phyloP scores from a whole-genome alignment of 139 green algal genomes.

The Coccomyxa sp. region DNA sequence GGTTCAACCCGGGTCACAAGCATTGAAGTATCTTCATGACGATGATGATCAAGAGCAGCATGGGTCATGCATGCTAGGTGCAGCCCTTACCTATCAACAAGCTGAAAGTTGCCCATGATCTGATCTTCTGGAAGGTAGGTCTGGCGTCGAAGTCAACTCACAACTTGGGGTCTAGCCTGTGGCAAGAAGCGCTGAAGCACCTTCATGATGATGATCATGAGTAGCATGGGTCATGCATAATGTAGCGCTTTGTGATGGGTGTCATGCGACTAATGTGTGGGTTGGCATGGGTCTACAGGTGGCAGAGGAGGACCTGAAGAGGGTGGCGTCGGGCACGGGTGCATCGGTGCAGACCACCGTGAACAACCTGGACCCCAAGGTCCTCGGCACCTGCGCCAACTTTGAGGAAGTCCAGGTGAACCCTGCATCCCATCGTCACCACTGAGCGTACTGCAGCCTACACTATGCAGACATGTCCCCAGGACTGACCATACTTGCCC shows the following conservation, averaged over 20 bases:
- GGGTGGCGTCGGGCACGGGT: conserved; percentile 83
- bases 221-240: neutral
- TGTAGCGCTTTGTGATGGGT: neutral
- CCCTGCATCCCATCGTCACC: neutral
- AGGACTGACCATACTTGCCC: no score
- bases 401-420: conserved; percentile 95
- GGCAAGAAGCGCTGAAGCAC: no score
- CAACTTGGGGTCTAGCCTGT: no score
- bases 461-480: no score
- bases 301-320: conserved; percentile 79
- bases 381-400: conserved; percentile 77
- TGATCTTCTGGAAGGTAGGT: no score
- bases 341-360: conserved; percentile 87
- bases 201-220: neutral
- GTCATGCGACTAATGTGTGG: neutral
- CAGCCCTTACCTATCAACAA: no score
- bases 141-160: no score
- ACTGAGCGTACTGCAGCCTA: neutral
- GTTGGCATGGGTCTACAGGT: conserved; percentile 33
- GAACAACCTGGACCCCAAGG: conserved; percentile 76
- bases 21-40: neutral
- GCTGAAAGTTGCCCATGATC: no score
- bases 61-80: neutral
- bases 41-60: no score
- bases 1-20: no score